Conservation (phyloP, 1,284 basidiomycete species). For the Cryptococcus amylolentus region DNA sequence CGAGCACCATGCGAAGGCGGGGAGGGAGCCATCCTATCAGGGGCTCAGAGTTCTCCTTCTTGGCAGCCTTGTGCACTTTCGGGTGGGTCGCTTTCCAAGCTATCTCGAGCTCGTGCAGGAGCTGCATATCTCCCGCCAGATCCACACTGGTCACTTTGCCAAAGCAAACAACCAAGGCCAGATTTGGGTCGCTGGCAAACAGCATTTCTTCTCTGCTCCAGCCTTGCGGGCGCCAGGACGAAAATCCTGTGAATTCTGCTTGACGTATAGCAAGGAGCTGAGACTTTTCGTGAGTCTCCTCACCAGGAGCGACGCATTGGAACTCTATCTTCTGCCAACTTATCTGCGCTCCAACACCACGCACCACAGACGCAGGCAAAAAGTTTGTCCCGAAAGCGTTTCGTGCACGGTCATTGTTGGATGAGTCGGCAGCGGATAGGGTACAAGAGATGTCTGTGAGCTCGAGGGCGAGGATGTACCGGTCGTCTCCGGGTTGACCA, state of each 20-base stretch:
- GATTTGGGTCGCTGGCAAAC: slow-evolving; percentile 41
- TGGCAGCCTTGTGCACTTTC: background rate
- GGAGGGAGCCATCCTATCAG: slow-evolving; percentile 22
- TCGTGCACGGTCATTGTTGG: slow-evolving; percentile 34
- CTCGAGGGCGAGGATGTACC: slow-evolving; percentile 32
- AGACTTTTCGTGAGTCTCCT: slow-evolving; percentile 22
- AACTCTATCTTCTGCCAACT: slow-evolving; percentile 31
- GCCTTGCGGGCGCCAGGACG: slow-evolving; percentile 38
- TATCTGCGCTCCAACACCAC: slow-evolving; percentile 29
- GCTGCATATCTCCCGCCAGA: slow-evolving; percentile 34
- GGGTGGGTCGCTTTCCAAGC: slow-evolving; percentile 22
- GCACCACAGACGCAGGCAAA: slow-evolving; percentile 25
- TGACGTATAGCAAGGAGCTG: slow-evolving; percentile 34
- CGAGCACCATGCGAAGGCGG: slow-evolving; percentile 31
- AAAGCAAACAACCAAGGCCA: slow-evolving; percentile 30
- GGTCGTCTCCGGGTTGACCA: slow-evolving; percentile 7
- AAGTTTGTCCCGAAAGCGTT: slow-evolving; percentile 40
- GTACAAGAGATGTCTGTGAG: slow-evolving; percentile 18
- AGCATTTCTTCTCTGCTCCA: slow-evolving; percentile 38
- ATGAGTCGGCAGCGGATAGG: slow-evolving; percentile 35
- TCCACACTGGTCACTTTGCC: slow-evolving; percentile 35
- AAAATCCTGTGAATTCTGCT: slow-evolving; percentile 35
- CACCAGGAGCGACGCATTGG: slow-evolving; percentile 34
- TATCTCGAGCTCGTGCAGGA: slow-evolving; percentile 28
- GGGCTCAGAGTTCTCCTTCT: background rate